Evolutionary conservation across 257 asterid species (phyloP), one percentile per base, ranked within the genome.

Genomic region (Dorcoceras hygrometricum): DNA sequence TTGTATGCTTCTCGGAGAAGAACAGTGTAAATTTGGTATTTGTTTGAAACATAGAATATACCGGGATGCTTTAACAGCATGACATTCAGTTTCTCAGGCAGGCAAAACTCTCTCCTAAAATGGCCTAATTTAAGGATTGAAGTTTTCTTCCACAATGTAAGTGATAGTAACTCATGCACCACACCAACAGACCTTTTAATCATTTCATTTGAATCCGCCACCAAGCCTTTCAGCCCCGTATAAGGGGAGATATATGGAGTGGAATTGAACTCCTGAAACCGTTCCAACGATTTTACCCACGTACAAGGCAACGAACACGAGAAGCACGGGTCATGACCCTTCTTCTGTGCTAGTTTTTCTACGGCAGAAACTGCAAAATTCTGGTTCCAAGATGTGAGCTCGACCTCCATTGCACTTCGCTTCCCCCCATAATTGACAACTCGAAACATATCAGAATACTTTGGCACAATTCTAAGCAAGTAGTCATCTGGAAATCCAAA

Each of bases 401-500:
- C 93, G 55, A 89, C 78, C 77, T 87, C 95, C 97, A 89, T 87
- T 8, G 96, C 86, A 76, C 87, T 84, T 67, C 93, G 46, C 73
- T 83, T 84, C 73, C 96, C 97, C 3, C 87, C 71, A 68, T 71
- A 78, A 57, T 82, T 92, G 63, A 87, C 84, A 63, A 84, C 74
- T 46, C 85, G 78, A 75, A 92, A 92, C 79, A 80, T 77, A 59
- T 89, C 88, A 8, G 89, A 63, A 68, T 92, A 85, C 73, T 89
- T 34, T 34, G 97, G 96, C 23, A 87, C 84, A 68, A 92, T 78
- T 64, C 95, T 80, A 23, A 87, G 83, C 81, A 92, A 71, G 75
- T 87, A 92, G 80, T 89, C 97, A 82, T 92, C 96, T 0, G 95
- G 97, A 81, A 91, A 84, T 10, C 97, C 98, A 20, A 89, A 81